Base-by-base conservation (phyloP, 257 asterid genomes). In the Dorcoceras hygrometricum region DNA sequence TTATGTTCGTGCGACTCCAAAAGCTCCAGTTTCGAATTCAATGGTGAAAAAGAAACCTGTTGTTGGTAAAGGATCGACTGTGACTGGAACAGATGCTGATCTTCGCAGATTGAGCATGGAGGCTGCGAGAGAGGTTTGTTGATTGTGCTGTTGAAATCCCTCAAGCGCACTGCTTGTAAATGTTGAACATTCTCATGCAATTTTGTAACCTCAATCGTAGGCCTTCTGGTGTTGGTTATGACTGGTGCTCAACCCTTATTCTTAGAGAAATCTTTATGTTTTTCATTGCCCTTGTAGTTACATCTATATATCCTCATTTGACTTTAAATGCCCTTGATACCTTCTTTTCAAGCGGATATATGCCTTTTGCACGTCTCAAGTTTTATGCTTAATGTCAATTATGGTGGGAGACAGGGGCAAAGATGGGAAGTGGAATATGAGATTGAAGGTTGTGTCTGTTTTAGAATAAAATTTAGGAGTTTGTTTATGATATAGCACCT, bases 71-170 rank as follows among this genome's bases (percentile, higher is more conserved):
- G 99, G 96, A 32, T 74, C 99, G 60, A 94, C 97, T 65, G 97
- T 94, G 34, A 94, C 99, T 29, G 99, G 99, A 64, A 94, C 99
- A 62, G 99, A 94, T 81, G 99, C 99, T 59, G 99, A 94, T 82
- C 82, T 94, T 31, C 96, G 97, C 62, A 88, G 99, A 78, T 80
- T 94, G 87, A 94, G 97, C 90, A 94, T 94, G 99, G 97, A 90
- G 69, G 97, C 96, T 75, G 99, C 99, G 29, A 82, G 95, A 71
- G 97, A 90, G 95, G 99, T 94, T 61, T 69, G 89, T 79, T 66
- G 63, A 43, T 64, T 58, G 62, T 70, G 14, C 65, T 20, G 48
- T 73, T 25, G 26, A 27, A 70, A 55, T 18, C 32, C 22, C 5
- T 57, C 34, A 26, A 24, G 65, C 51, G 19, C 69, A 28, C 22